Evolutionary conservation across 2,329 filamentous ascomycete genomes (phyloP).

Genomic region (Bipolaris cookei): DNA sequence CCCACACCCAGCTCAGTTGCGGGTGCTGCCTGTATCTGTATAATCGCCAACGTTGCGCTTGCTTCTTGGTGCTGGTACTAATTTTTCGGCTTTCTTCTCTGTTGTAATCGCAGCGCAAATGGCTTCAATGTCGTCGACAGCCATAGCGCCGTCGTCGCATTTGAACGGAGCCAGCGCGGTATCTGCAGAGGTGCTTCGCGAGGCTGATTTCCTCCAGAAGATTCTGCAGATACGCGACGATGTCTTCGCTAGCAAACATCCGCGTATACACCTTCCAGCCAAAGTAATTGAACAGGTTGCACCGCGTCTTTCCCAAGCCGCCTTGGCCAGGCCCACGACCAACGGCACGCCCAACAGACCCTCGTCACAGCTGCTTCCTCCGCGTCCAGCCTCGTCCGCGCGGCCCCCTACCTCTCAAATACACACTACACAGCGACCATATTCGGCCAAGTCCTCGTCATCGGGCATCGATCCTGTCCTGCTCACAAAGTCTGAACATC

Average conservation of each 20-base stretch:
- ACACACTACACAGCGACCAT: constrained; percentile 41
- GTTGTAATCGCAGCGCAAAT: constrained; percentile 30
- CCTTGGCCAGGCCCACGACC: constrained; percentile 37
- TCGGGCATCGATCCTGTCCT: constrained; percentile 82
- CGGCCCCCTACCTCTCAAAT: constrained; percentile 32
- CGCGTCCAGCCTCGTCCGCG: constrained; percentile 40
- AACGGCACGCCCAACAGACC: constrained; percentile 41
- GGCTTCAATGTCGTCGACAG: constrained; percentile 43
- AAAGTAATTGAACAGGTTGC: constrained; percentile 56
- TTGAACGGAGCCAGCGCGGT: constrained; percentile 45
- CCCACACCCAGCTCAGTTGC: constrained; percentile 29
- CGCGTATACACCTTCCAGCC: constrained; percentile 64
- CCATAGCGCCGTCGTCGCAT: constrained; percentile 35
- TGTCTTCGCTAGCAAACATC: constrained; percentile 78
- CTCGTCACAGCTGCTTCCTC: constrained; percentile 34
- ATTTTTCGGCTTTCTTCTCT: constrained; percentile 22
- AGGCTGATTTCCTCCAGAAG: constrained; percentile 69
- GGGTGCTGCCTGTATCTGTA: constrained; percentile 37
- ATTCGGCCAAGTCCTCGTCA: constrained; percentile 55
- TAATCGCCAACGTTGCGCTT: constrained; percentile 23
- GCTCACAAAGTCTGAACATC: constrained; percentile 82
- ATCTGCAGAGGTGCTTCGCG: constrained; percentile 49
- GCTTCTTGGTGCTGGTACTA: constrained; percentile 27
- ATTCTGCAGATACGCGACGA: constrained; percentile 81
- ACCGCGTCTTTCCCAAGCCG: constrained; percentile 41